phyloP scores from a whole-genome alignment of 2,329 filamentous ascomycete genomes.

The Aspergillus jensenii region DNA sequence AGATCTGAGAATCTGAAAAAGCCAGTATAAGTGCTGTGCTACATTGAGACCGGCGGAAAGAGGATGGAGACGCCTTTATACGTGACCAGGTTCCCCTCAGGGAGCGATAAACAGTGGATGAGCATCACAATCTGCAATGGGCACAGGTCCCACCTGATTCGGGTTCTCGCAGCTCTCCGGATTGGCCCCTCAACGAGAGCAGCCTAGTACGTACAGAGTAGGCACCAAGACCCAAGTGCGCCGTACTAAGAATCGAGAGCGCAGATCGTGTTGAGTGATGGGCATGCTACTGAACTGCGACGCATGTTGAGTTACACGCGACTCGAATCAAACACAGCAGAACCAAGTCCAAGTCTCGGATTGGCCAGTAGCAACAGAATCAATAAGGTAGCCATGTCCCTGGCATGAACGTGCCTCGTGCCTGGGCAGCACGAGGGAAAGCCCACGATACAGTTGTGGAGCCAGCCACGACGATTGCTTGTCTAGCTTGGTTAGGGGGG shows the following conservation, averaged over 20 bases:
- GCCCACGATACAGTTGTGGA: background rate
- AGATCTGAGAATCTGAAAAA: slow-evolving; percentile 8
- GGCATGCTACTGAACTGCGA: slow-evolving; percentile 1
- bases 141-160: slow-evolving; percentile 5
- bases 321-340: background rate
- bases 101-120: background rate
- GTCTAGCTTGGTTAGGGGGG: slow-evolving; percentile 3
- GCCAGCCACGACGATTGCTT: slow-evolving; percentile 13
- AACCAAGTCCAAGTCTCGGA: background rate
- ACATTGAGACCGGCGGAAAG: slow-evolving; percentile 11
- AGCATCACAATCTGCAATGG: background rate
- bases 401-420: background rate
- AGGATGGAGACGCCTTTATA: slow-evolving; percentile 26
- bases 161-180: background rate
- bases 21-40: slow-evolving; percentile 6
- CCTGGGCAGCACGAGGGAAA: background rate
- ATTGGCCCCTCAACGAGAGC: background rate
- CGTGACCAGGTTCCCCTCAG: slow-evolving; percentile 1
- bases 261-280: slow-evolving; percentile 4
- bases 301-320: slow-evolving; percentile 1
- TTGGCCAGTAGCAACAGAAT: background rate
- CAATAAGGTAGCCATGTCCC: background rate
- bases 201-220: background rate
- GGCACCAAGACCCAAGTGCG: background rate
- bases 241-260: background rate